phyloP scores from a whole-genome alignment of 495 filamentous ascomycete species.

The Sordaria brevicollis region DNA sequence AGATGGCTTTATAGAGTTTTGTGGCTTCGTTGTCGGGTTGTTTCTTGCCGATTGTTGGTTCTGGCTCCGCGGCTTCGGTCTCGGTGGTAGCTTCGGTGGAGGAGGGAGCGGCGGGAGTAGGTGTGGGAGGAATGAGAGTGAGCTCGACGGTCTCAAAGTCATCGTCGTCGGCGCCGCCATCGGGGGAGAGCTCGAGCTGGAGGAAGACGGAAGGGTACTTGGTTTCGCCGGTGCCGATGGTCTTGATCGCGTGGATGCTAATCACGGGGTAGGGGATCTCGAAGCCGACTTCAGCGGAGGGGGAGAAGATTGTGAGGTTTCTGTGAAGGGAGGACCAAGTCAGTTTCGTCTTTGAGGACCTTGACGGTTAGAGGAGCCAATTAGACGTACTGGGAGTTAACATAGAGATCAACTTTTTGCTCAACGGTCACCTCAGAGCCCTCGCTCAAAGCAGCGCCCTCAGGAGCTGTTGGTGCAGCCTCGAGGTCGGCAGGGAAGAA shows the following conservation, averaged over 20 bases:
- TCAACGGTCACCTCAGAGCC: constrained; percentile 22
- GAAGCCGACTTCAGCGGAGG: constrained; percentile 48
- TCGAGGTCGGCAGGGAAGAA: constrained; percentile 37
- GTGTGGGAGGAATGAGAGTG: constrained; percentile 52
- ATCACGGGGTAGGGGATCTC: constrained; percentile 82
- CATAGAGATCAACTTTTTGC: constrained; percentile 59
- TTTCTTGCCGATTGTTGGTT: not conserved
- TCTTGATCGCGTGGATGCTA: constrained; percentile 79
- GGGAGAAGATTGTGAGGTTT: constrained; percentile 63
- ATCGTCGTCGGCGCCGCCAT: constrained; percentile 50
- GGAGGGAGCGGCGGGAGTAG: constrained; percentile 11
- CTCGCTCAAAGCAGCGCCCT: constrained; percentile 24
- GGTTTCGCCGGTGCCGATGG: constrained; percentile 18
- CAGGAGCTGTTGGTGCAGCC: constrained; percentile 19
- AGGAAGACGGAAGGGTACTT: constrained; percentile 60
- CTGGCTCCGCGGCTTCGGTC: constrained; percentile 14
- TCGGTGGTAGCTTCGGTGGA: constrained; percentile 4
- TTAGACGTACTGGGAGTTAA: constrained; percentile 59
- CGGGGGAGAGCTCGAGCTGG: constrained; percentile 56
- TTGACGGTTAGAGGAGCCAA: not conserved
- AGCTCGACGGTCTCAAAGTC: constrained; percentile 60
- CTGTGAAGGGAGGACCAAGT: constrained; percentile 31
- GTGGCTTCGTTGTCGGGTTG: constrained; percentile 19
- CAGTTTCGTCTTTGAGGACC: constrained; percentile 2
- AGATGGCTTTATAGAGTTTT: constrained; percentile 68